phyloP scores from a whole-genome alignment of 1,284 basidiomycete species.

The Apiotrichum porosum region DNA sequence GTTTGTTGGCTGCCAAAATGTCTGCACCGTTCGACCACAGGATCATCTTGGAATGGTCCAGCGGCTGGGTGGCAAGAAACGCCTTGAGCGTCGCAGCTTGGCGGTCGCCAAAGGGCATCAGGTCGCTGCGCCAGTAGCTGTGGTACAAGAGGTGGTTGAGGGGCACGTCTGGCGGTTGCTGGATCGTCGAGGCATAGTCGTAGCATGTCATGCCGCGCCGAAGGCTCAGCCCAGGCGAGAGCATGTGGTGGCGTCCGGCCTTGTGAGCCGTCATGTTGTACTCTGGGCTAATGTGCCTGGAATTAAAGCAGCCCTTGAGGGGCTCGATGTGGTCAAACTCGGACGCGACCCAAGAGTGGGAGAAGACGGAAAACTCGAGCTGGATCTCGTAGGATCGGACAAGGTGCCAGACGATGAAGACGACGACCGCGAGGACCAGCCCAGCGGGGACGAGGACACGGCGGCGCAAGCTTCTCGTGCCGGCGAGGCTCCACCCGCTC shows the following conservation, averaged over 20 bases:
- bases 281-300: slow-evolving; percentile 50
- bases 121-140: slow-evolving; percentile 84
- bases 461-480: no score
- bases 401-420: slow-evolving; percentile 49
- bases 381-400: slow-evolving; percentile 68
- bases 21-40: slow-evolving; percentile 86
- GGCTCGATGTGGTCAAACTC: slow-evolving; percentile 54
- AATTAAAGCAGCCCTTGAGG: slow-evolving; percentile 68
- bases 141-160: slow-evolving; percentile 64
- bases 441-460: no score
- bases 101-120: slow-evolving; percentile 66
- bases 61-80: slow-evolving; percentile 82
- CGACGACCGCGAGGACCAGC: neutral
- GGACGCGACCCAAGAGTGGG: slow-evolving; percentile 63
- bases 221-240: slow-evolving; percentile 71
- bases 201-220: slow-evolving; percentile 79
- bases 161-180: slow-evolving; percentile 34
- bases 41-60: slow-evolving; percentile 60
- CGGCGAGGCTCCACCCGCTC: no score
- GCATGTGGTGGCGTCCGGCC: slow-evolving; percentile 59
- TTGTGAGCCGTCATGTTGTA: slow-evolving; percentile 68
- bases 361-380: slow-evolving; percentile 71
- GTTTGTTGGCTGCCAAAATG: no score
- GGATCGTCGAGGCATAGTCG: slow-evolving; percentile 73
- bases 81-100: slow-evolving; percentile 84